These are phyloP conservation scores for Singerocomus rubriflavus DNA, from an alignment of 1,284 basidiomycete species.

Conservation along the genomic window DNA sequence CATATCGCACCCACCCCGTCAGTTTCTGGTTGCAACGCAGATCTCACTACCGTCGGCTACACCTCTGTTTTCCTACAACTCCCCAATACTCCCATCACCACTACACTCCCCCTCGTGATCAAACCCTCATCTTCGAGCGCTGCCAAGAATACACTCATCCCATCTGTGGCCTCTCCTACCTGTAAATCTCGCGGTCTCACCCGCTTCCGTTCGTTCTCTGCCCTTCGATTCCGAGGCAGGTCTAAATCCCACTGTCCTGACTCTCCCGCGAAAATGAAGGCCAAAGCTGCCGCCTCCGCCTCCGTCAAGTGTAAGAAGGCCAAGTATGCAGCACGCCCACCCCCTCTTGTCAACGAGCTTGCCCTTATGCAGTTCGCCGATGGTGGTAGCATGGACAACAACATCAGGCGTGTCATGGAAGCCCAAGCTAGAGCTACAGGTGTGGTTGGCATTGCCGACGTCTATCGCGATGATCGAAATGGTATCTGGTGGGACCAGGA, in stretches of 20 bases:
- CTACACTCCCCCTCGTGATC: conserved; percentile 28
- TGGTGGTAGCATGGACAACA: conserved; percentile 58
- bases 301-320: conserved; percentile 42
- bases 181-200: conserved; percentile 25
- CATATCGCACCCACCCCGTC: conserved; percentile 40
- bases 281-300: conserved; percentile 30
- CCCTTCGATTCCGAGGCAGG: conserved; percentile 37
- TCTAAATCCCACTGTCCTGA: conserved; percentile 31
- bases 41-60: conserved; percentile 60
- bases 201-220: conserved; percentile 46
- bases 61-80: conserved; percentile 61
- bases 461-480: conserved; percentile 57
- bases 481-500: conserved; percentile 69
- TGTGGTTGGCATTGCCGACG: conserved; percentile 41
- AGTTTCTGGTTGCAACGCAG: conserved; percentile 43
- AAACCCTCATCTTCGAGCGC: conserved; percentile 8
- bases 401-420: conserved; percentile 54
- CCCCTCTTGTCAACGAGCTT: conserved; percentile 59
- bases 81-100: conserved; percentile 47
- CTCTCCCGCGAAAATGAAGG: conserved; percentile 24
- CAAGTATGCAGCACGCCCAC: conserved; percentile 36
- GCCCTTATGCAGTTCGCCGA: conserved; percentile 64
- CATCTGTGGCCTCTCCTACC: conserved; percentile 14
- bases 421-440: conserved; percentile 46
- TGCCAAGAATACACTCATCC: conserved; percentile 6